These are phyloP conservation scores for Fragilaria radians DNA, from an alignment of 108 stramenopile genomes.

Conservation along the genomic window DNA sequence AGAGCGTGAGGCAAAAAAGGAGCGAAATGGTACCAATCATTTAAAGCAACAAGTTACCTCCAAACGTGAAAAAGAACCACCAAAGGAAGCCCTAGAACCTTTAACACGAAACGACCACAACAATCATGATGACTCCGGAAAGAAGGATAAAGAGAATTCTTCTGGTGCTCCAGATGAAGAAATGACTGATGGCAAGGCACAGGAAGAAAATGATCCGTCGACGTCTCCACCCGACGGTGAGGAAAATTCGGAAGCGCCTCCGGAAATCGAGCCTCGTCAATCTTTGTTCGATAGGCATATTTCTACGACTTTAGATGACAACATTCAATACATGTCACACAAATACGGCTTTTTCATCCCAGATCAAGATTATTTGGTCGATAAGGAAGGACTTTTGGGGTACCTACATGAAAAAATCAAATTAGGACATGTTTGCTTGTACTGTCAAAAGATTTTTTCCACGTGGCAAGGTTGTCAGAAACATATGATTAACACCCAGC, in stretches of 20 bases:
- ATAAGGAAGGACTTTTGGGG: constrained; percentile 62
- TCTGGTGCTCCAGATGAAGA: constrained; percentile 2
- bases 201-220: constrained; percentile 1
- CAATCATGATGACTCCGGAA: constrained; percentile 27
- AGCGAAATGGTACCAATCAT: constrained; percentile 52
- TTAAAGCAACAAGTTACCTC: constrained; percentile 35
- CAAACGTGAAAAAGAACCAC: constrained; percentile 27
- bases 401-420: constrained; percentile 96
- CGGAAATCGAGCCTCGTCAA: constrained; percentile 77
- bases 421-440: constrained; percentile 86
- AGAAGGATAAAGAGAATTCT: constrained; percentile 6
- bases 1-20: constrained; percentile 49
- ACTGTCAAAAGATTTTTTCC: constrained; percentile 82
- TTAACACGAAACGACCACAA: constrained; percentile 13
- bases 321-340: constrained; percentile 62
- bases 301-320: constrained; percentile 45
- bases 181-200: background rate
- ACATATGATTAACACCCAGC: constrained; percentile 78
- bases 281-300: constrained; percentile 77
- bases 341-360: constrained; percentile 91
- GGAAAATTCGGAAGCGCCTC: constrained; percentile 49
- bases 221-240: constrained; percentile 12
- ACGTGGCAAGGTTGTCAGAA: constrained; percentile 66
- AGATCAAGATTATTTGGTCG: constrained; percentile 79
- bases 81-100: constrained; percentile 15